Percentiles rank a stretch among this genome's conserved stretches.
Conservation (phyloP, 2,329 filamentous ascomycete genomes). For the Bisporella sp. region DNA sequence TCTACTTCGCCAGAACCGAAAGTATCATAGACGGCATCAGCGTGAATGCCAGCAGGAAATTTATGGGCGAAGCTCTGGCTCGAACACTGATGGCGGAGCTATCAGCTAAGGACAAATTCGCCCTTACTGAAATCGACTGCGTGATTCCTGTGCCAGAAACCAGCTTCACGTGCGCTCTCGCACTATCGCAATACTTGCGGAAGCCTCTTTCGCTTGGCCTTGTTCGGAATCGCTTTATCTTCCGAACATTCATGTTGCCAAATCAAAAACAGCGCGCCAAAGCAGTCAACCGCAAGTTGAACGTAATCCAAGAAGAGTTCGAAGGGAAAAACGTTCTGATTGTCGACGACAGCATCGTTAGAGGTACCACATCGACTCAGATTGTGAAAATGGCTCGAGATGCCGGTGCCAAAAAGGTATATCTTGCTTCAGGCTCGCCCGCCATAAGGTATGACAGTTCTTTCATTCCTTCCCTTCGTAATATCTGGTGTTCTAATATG, state of each 20-base stretch:
- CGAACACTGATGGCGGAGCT: slow-evolving; percentile 54
- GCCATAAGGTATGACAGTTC: slow-evolving; percentile 20
- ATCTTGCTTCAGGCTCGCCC: slow-evolving; percentile 73
- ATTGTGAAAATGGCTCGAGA: slow-evolving; percentile 70
- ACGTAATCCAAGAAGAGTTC: slow-evolving; percentile 77
- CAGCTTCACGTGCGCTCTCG: not conserved
- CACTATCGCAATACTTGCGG: not conserved
- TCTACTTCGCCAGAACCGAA: slow-evolving; percentile 73
- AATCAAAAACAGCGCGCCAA: slow-evolving; percentile 71
- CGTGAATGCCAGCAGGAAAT: slow-evolving; percentile 71
- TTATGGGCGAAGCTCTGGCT: slow-evolving; percentile 75
- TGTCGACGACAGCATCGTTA: slow-evolving; percentile 80
- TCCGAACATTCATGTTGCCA: slow-evolving; percentile 77
- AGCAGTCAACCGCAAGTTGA: slow-evolving; percentile 79
- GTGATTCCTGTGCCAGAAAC: slow-evolving; percentile 1
- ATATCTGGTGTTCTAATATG: not conserved
- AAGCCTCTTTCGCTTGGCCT: slow-evolving; percentile 57
- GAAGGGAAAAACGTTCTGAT: slow-evolving; percentile 68
- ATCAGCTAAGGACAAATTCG: slow-evolving; percentile 59
- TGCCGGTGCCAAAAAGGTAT: slow-evolving; percentile 70
- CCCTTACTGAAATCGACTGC: slow-evolving; percentile 58
- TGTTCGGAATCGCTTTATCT: slow-evolving; percentile 80
- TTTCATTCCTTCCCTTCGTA: not conserved
- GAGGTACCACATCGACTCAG: slow-evolving; percentile 62
- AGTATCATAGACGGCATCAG: slow-evolving; percentile 76